Evolutionary conservation across 306 rosid species (phyloP).

Genomic region (Ziziphus jujuba): DNA sequence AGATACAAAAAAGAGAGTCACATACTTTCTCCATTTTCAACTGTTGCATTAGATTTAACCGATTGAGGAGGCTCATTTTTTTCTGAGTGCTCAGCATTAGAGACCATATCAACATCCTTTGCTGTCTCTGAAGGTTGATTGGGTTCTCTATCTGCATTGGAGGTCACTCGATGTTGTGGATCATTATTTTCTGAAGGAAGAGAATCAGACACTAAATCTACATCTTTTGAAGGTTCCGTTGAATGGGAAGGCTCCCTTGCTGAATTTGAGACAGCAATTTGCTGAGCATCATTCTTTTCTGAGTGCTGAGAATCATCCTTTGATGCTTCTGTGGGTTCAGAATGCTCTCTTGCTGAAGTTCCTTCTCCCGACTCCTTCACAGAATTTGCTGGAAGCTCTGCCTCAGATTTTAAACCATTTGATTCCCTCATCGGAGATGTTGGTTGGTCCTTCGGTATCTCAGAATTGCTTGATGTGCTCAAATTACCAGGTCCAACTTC

Average conservation of each 20-base stretch:
- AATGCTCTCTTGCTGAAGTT: conserved; percentile 44
- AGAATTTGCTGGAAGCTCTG: conserved; percentile 41
- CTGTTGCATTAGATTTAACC: conserved; percentile 34
- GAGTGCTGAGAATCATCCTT: conserved; percentile 46
- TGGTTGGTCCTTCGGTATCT: conserved; percentile 38
- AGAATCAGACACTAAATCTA: conserved; percentile 36
- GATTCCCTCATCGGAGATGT: conserved; percentile 34
- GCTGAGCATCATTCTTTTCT: conserved; percentile 46
- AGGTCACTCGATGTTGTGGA: conserved; percentile 20
- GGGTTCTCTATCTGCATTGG: conserved; percentile 33
- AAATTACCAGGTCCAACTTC: conserved; percentile 34
- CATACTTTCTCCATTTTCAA: conserved; percentile 44
- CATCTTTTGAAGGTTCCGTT: conserved; percentile 33
- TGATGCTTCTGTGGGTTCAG: conserved; percentile 28
- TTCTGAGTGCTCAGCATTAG: conserved; percentile 39
- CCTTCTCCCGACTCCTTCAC: conserved; percentile 38
- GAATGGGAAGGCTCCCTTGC: conserved; percentile 33
- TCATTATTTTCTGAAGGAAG: conserved; percentile 27
- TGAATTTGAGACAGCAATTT: conserved; percentile 34
- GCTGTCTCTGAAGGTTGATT: conserved; percentile 35
- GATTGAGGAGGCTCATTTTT: conserved; percentile 41
- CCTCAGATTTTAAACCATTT: conserved; percentile 44
- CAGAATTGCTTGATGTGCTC: conserved; percentile 42
- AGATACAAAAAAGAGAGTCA: conserved; percentile 19
- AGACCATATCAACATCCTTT: conserved; percentile 47